These are phyloP conservation scores for Nyctanthes arbortristis DNA, from an alignment of 257 asterid species.

Conservation along the genomic window DNA sequence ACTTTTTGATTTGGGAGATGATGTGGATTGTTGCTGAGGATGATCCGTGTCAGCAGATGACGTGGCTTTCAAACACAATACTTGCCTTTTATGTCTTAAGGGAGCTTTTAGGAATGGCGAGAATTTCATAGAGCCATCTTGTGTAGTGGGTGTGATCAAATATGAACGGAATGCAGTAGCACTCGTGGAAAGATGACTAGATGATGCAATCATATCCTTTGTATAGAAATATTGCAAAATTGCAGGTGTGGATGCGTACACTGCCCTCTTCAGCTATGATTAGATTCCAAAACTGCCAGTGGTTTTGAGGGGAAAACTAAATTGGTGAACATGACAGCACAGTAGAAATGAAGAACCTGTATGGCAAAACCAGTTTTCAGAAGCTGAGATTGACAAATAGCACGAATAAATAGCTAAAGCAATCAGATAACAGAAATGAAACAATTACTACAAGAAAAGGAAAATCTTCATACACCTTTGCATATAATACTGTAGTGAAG, in stretches of 20 bases:
- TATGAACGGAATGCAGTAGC: conserved; percentile 37
- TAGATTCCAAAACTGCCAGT: not conserved
- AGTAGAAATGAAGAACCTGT: not conserved
- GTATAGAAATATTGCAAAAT: conserved; percentile 2
- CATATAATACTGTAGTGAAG: too few species aligned
- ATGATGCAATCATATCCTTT: conserved; percentile 56
- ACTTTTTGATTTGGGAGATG: conserved; percentile 48
- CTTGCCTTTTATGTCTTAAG: conserved; percentile 32
- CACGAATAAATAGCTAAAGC: not conserved
- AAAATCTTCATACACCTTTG: too few species aligned
- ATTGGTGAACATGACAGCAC: not conserved
- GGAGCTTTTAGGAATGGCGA: conserved; percentile 42
- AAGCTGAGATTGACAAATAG: not conserved
- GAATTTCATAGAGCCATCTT: conserved; percentile 36
- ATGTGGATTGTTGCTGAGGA: conserved; percentile 35
- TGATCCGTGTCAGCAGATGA: conserved; percentile 47
- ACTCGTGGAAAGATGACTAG: conserved; percentile 45
- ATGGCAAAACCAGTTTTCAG: not conserved
- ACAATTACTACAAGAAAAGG: too few species aligned
- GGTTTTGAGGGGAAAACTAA: not conserved
- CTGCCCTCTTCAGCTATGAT: conserved; percentile 10
- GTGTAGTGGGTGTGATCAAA: conserved; percentile 34
- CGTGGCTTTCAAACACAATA: conserved; percentile 39
- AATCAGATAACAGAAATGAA: not conserved
- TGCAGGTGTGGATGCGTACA: not conserved